Conservation (phyloP, 2,329 filamentous ascomycete genomes). For the Rhynchosporium secalis region DNA sequence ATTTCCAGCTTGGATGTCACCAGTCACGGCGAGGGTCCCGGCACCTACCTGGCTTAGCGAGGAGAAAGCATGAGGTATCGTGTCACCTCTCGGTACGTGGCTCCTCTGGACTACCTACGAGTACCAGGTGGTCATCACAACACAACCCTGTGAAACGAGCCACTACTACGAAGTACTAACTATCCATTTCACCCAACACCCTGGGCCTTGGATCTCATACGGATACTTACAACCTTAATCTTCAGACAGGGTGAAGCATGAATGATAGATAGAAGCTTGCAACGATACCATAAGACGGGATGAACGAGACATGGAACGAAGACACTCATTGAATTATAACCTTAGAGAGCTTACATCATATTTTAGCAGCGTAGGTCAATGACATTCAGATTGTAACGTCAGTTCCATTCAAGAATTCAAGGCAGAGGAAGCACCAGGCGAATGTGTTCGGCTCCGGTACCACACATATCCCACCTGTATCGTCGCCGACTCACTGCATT, state of each 20-base stretch:
- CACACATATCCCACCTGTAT: neutral
- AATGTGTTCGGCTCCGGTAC: neutral
- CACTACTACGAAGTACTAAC: neutral
- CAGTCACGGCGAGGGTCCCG: neutral
- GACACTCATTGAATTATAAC: neutral
- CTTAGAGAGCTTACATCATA: neutral
- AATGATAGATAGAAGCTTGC: conserved; percentile 5
- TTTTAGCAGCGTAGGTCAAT: too few species aligned
- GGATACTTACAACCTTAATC: neutral
- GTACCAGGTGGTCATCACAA: neutral
- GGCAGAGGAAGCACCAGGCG: neutral
- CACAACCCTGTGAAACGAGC: conserved; percentile 1
- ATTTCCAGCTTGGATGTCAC: neutral
- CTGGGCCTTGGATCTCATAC: neutral
- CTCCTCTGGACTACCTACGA: too few species aligned
- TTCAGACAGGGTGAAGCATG: neutral
- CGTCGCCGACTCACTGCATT: neutral
- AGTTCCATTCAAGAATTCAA: neutral
- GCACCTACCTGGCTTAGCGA: too few species aligned
- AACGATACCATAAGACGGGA: neutral
- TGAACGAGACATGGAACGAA: neutral
- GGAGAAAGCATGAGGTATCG: neutral
- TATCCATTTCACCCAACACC: neutral
- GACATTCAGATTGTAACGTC: neutral
- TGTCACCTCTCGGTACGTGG: conserved; percentile 3